Evolutionary conservation across 2,329 filamentous ascomycete species (phyloP).

Genomic region (Fusarium decemcellulare): DNA sequence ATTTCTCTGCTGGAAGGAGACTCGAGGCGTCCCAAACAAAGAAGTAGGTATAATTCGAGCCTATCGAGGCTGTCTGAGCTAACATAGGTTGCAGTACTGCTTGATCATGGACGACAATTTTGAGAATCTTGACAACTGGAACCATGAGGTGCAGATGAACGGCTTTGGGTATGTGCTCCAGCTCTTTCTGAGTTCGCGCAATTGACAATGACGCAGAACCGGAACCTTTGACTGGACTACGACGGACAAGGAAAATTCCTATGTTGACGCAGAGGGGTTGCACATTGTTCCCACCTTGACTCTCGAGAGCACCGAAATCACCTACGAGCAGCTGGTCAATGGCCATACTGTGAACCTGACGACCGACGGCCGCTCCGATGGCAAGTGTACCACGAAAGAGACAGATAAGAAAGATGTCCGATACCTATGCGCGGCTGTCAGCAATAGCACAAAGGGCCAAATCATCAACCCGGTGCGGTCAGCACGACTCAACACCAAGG

Average conservation of each 20-base stretch:
- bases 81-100: constrained; percentile 39
- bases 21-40: constrained; percentile 30
- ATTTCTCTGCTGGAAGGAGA: constrained; percentile 41
- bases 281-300: constrained; percentile 67
- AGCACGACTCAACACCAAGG: constrained; percentile 58
- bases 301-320: constrained; percentile 46
- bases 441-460: constrained; percentile 58
- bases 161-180: constrained; percentile 54
- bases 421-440: constrained; percentile 54
- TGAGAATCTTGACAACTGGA: constrained; percentile 59
- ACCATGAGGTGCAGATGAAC: constrained; percentile 58
- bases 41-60: constrained; percentile 22
- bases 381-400: constrained; percentile 55
- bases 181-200: rapidly evolving
- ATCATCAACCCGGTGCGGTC: constrained; percentile 66
- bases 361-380: constrained; percentile 45
- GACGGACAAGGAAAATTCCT: constrained; percentile 60
- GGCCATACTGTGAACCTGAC: constrained; percentile 62
- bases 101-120: constrained; percentile 44
- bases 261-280: constrained; percentile 60
- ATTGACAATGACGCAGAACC: constrained; percentile 28
- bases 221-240: constrained; percentile 69
- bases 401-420: constrained; percentile 30
- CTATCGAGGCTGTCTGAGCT: not conserved
- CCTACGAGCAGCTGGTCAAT: constrained; percentile 52